These are phyloP conservation scores for Strigomonas culicis DNA, from an alignment of 208 protist species.

Conservation along the genomic window DNA sequence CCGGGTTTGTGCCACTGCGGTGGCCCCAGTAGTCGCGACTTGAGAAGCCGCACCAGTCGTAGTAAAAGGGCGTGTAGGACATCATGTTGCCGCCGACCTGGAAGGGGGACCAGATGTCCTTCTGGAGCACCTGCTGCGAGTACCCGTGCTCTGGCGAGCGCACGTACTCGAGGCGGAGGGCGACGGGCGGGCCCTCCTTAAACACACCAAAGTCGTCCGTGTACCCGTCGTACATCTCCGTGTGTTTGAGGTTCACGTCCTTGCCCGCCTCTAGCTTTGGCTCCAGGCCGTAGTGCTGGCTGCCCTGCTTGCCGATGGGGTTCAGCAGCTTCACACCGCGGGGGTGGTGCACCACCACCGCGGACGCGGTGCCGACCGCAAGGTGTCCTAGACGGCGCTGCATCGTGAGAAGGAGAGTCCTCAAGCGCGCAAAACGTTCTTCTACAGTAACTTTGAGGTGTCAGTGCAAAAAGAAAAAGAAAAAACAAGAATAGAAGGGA, in stretches of 20 bases:
- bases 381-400: too few species aligned
- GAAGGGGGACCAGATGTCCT: constrained; percentile 91
- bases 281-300: constrained; percentile 82
- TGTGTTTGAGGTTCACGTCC: constrained; percentile 87
- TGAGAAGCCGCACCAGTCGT: constrained; percentile 85
- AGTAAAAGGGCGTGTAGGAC: constrained; percentile 89
- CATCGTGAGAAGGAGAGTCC: not conserved
- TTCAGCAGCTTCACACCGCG: constrained; percentile 76
- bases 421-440: too few species aligned
- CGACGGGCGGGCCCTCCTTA: constrained; percentile 86
- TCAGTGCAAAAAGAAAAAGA: constrained; percentile 7
- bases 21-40: constrained; percentile 90
- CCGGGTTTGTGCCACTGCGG: constrained; percentile 84
- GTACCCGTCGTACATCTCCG: constrained; percentile 93
- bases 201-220: constrained; percentile 92
- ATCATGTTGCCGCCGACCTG: constrained; percentile 85
- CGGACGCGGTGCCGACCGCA: not conserved
- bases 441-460: not conserved
- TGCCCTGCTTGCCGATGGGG: constrained; percentile 79
- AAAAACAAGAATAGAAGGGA: not conserved
- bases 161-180: constrained; percentile 88
- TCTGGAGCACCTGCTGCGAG: constrained; percentile 80
- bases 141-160: constrained; percentile 83
- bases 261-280: constrained; percentile 86
- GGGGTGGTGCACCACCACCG: not conserved